phyloP scores from a whole-genome alignment of 768 basidiomycete genomes.

The Boletus bicolor region DNA sequence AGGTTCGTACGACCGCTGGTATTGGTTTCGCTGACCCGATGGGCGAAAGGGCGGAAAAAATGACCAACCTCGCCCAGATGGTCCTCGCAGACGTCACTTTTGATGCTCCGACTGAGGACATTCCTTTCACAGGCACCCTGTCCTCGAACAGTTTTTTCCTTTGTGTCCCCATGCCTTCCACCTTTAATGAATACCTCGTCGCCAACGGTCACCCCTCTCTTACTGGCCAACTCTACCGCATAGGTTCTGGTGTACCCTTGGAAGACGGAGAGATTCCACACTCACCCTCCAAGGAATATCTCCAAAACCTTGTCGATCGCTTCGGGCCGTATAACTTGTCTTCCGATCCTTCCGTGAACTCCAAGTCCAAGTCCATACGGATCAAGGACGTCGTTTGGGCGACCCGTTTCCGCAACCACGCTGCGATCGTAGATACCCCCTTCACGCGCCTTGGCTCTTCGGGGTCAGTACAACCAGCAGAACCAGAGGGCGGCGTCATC shows the following conservation, averaged over 20 bases:
- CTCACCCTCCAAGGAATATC: constrained; percentile 39
- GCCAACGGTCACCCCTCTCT: constrained; percentile 10
- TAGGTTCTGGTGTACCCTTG: constrained; percentile 40
- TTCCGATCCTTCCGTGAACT: constrained; percentile 36
- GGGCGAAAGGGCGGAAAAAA: constrained; percentile 22
- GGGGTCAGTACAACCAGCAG: background rate
- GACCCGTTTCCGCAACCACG: constrained; percentile 46
- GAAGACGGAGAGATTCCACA: constrained; percentile 36
- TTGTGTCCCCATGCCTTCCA: constrained; percentile 7
- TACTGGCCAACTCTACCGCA: constrained; percentile 33
- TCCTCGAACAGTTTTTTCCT: constrained; percentile 15
- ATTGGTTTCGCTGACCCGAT: constrained; percentile 47
- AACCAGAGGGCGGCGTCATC: constrained; percentile 17
- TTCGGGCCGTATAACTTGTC: constrained; percentile 39
- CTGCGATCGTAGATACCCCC: constrained; percentile 42
- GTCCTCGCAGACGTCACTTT: constrained; percentile 20
- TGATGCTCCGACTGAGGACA: background rate
- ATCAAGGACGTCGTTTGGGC: constrained; percentile 44
- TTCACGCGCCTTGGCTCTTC: constrained; percentile 32
- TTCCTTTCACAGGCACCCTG: background rate
- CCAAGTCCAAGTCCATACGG: constrained; percentile 26
- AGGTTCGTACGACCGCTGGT: constrained; percentile 45
- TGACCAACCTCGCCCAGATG: constrained; percentile 34
- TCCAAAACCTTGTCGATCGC: constrained; percentile 42
- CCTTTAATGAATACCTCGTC: constrained; percentile 19